Conservation (phyloP, 192 early-diverging fungal genomes). For the Backusella luteola region DNA sequence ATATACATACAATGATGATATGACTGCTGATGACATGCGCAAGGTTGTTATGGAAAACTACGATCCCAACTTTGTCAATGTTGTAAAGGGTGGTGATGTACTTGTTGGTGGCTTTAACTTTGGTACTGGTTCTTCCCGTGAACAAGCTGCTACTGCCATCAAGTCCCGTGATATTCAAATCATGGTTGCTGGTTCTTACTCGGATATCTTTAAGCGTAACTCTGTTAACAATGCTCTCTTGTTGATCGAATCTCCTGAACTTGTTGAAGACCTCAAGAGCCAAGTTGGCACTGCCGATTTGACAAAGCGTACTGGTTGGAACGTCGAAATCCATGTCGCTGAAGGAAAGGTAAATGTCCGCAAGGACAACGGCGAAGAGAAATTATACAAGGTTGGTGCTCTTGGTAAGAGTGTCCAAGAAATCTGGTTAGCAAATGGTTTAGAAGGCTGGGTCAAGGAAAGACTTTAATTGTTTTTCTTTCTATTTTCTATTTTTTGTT, state of each 20-base stretch:
- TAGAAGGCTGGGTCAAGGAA: slow-evolving; percentile 93
- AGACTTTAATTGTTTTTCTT: slow-evolving; percentile 41
- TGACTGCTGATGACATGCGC: slow-evolving; percentile 86
- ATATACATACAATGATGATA: slow-evolving; percentile 97
- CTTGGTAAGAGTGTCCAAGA: slow-evolving; percentile 97
- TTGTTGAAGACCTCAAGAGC: slow-evolving; percentile 73
- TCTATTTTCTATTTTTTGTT: not conserved
- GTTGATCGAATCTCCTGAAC: slow-evolving; percentile 81
- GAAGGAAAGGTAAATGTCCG: slow-evolving; percentile 60
- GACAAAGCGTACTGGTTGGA: slow-evolving; percentile 79
- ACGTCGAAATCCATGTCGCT: slow-evolving; percentile 67
- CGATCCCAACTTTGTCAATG: slow-evolving; percentile 79
- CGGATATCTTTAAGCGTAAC: slow-evolving; percentile 99
- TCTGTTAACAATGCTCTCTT: slow-evolving; percentile 97
- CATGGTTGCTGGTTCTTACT: slow-evolving; percentile 89
- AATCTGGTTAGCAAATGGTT: slow-evolving; percentile 88
- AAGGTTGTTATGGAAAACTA: slow-evolving; percentile 99
- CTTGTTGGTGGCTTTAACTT: slow-evolving; percentile 95
- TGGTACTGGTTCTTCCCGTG: slow-evolving; percentile 95
- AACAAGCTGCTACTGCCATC: slow-evolving; percentile 96
- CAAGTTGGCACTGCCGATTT: slow-evolving; percentile 43
- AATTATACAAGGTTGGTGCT: slow-evolving; percentile 48
- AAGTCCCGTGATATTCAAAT: slow-evolving; percentile 82
- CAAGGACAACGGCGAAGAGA: slow-evolving; percentile 33
- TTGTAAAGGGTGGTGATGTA: slow-evolving; percentile 73